Evolutionary conservation across 345 rosid genomes (phyloP).

Genomic region (Kernera saxatilis): DNA sequence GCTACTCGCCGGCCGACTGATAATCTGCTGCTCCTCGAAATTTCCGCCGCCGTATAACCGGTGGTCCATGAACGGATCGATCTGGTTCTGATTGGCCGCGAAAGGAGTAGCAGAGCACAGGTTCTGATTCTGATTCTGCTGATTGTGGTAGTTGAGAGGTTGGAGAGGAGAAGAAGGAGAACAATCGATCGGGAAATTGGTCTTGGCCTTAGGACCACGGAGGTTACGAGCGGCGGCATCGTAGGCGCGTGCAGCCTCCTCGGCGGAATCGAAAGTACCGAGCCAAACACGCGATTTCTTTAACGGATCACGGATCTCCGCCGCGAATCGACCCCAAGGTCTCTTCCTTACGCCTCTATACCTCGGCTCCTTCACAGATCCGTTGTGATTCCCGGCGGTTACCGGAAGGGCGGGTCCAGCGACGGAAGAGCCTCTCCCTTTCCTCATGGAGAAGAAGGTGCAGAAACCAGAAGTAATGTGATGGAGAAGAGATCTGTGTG

Average conservation of each 20-base stretch:
- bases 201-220: slow-evolving; percentile 88
- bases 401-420: slow-evolving; percentile 26
- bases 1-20: slow-evolving; percentile 72
- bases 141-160: slow-evolving; percentile 19
- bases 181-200: slow-evolving; percentile 56
- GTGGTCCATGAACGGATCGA: slow-evolving; percentile 43
- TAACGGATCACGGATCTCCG: slow-evolving; percentile 92
- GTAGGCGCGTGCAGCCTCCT: slow-evolving; percentile 88
- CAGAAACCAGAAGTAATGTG: slow-evolving; percentile 19
- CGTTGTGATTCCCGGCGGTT: slow-evolving; percentile 24
- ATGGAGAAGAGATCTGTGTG: slow-evolving; percentile 29
- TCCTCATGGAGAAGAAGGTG: slow-evolving; percentile 39
- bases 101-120: slow-evolving; percentile 15
- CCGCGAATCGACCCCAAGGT: slow-evolving; percentile 90
- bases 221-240: slow-evolving; percentile 75
- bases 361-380: slow-evolving; percentile 52
- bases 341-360: slow-evolving; percentile 91
- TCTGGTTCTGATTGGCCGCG: slow-evolving; percentile 18
- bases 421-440: slow-evolving; percentile 50
- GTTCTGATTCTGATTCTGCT: slow-evolving; percentile 6
- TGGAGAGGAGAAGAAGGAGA: slow-evolving; percentile 33
- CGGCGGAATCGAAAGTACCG: slow-evolving; percentile 90
- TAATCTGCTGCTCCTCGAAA: slow-evolving; percentile 30
- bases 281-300: slow-evolving; percentile 90
- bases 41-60: slow-evolving; percentile 38